These are phyloP conservation scores for Plenodomus tracheiphilus DNA, from an alignment of 2,329 filamentous ascomycete genomes.

Conservation along the genomic window DNA sequence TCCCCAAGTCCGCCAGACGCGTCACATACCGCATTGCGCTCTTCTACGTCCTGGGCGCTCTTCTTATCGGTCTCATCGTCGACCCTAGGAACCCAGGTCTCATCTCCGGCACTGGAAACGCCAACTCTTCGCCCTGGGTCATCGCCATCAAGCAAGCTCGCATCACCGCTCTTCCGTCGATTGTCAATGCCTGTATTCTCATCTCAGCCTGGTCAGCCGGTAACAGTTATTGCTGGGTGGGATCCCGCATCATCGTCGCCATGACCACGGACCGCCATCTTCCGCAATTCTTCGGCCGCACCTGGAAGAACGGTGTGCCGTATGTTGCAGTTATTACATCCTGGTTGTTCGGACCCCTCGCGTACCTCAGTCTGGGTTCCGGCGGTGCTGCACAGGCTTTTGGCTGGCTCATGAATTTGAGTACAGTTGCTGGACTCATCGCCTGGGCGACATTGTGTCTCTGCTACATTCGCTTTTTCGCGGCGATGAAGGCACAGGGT, in stretches of 20 bases:
- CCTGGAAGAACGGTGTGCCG: constrained; percentile 66
- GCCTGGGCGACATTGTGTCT: constrained; percentile 56
- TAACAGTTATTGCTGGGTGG: constrained; percentile 31
- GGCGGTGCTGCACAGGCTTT: constrained; percentile 64
- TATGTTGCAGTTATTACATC: constrained; percentile 68
- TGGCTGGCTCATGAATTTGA: constrained; percentile 70
- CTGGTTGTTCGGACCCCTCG: constrained; percentile 57
- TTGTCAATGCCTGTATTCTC: constrained; percentile 31
- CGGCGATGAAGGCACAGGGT: constrained; percentile 66
- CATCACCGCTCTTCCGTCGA: constrained; percentile 43
- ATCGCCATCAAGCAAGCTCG: constrained; percentile 53
- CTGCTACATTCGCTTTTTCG: constrained; percentile 70
- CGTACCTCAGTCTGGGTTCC: constrained; percentile 73
- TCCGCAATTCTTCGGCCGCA: constrained; percentile 27
- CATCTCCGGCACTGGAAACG: constrained; percentile 36
- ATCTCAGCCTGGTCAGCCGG: constrained; percentile 31
- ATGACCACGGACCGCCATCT: constrained; percentile 28
- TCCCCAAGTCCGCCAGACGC: constrained; percentile 59
- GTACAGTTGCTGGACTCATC: constrained; percentile 66
- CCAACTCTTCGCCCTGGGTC: constrained; percentile 56
- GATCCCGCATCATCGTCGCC: constrained; percentile 26
- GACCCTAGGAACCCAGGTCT: constrained; percentile 49
- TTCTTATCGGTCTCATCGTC: constrained; percentile 62
- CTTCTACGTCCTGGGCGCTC: constrained; percentile 51
- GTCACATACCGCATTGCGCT: constrained; percentile 52